Base-by-base conservation (phyloP, 306 rosid species). In the Arachis stenosperma region DNA sequence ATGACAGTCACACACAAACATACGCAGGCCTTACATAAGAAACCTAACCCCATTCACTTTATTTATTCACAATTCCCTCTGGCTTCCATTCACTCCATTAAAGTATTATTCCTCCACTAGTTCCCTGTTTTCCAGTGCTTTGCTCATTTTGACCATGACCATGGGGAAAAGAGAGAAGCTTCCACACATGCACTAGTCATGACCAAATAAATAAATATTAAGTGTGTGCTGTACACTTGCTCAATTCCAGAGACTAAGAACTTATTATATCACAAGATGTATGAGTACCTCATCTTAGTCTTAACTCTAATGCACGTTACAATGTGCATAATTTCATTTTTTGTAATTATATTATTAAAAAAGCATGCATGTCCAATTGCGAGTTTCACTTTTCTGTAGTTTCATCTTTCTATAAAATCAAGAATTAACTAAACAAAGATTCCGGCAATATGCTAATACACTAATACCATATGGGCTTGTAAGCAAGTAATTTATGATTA, bases 31-130 rank as follows among this genome's bases (percentile, higher is more conserved):
- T 50, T 66, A 53, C 71, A 41, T 52, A 70, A 76, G 65, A 63
- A 36, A 79, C 66, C 60, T 40, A 43, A 63, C 75, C 77, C 51
- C 3, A 30, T 68, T 84, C 68, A 52, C 76, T 82, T 86, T 84
- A 59, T 82, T 84, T 84, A 65, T 39, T 52, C 74, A 33, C 14
- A 17, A 14, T 40, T 71, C 78, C 67, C 33, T 63, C 69, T 64
- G 53, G 59, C 39, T 64, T 65, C 69, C 40, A 43, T 43, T 51
- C 64, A 58, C 42, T 46, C 6, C 9, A 46, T 10, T 46, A 46
- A 50, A 50, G 55, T 50, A 50, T 11, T 50, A 50, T 50, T 73
- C 62, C 69, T 72, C 73, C 62, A 2, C 47, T 67, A 48, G 7
- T 9, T 48, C 65, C 43, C 43, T 5, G 52, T 70, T 70, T 59